Evolutionary conservation across 2,329 filamentous ascomycete genomes (phyloP), one percentile per base, ranked within the genome.

Genomic region (Aspergillus ochraceus): DNA sequence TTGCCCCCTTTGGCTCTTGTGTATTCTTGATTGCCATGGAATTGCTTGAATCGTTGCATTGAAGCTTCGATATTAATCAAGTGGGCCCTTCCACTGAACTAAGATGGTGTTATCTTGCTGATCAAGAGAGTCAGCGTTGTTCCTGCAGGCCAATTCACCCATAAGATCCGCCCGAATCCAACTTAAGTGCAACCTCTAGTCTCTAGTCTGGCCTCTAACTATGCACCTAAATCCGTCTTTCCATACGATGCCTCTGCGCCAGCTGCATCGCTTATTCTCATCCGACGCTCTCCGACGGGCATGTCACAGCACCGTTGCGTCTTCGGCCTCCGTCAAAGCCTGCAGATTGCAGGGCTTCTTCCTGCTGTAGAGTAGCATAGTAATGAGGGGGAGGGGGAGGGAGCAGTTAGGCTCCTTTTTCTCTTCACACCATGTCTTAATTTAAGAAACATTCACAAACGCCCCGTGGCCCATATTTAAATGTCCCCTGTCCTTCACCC

Each of bases 21-120:
- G 72, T 58, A 77, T 72, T 14, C 76, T 57, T 30, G 58, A 62
- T 46, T 75, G 68, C 72, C 75, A 76, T 20, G 36, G 6, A 17
- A n/a, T 42, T 42, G 36, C 36, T 42, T 42, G 6, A 36, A 42
- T 42, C 6, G 36, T 14, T 8, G 14, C 6, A 19, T 42, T 14
- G 14, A 42, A 42, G 36, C 36, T 42, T 42, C 36, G 36, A n/a
- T 8, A n/a, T 17, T n/a, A 17, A 17, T n/a, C 14, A 42, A 42
- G 36, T 42, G 36, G 36, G 36, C 36, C 36, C 36, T 6, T 42
- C 17, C 6, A 42, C 3, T 42, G 17, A 6, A n/a, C 36, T 42
- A 17, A 42, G 36, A 42, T 42, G 14, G 36, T n/a, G 36, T 42
- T 42, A 42, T 42, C 36, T 42, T 42, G 36, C 36, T 42, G 36